Base-by-base conservation (phyloP, 83 land plant genomes). In the Larix sibirica region DNA sequence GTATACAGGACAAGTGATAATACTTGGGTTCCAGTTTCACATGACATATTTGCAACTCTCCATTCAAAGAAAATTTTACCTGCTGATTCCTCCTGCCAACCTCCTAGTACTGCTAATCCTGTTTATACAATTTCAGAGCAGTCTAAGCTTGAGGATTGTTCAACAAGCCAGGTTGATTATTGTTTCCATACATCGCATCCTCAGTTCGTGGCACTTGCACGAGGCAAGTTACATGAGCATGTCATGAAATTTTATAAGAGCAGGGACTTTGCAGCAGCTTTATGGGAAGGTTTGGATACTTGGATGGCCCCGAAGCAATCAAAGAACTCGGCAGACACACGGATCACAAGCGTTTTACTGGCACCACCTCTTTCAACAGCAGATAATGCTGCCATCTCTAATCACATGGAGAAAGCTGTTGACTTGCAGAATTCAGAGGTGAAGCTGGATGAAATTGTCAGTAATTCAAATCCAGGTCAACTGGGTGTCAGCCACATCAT, bases 151-250 rank as follows among this genome's bases (percentile, higher is more conserved):
- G 42, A 69, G 18, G 74, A 69, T 69, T 36, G 44, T 40, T 17
- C 20, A 16, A 18, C 74, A 69, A 69, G 38, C 44, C 44, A 65
- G 9, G 23, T 20, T 36, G 77, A 38, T 54, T 20, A 64, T 64
- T 5, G 24, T 18, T 91, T 91, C 67, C 86, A 91, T 61, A 73
- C 21, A 8, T 63, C 66, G 40, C 86, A 91, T 85, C 93, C 95
- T 4, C 95, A 93, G 80, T 93, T 91, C 63, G 83, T 91, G 80
- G 95, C 91, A 60, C 91, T 88, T 83, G 84, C 87, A 26, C 85
- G 91, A 64, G 95, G 93, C 12, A 93, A 88, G 87, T 85, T 93
- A 21, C 95, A 93, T 88, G 95, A 93, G 76, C 84, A 91, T 62
- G 95, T 93, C 10, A 93, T 93, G 95, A 93, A 85, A 79, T 86